Evolutionary conservation across 2,329 filamentous ascomycete genomes (phyloP), one percentile per base, ranked within the genome.

Genomic region (Xylariaceae sp.): DNA sequence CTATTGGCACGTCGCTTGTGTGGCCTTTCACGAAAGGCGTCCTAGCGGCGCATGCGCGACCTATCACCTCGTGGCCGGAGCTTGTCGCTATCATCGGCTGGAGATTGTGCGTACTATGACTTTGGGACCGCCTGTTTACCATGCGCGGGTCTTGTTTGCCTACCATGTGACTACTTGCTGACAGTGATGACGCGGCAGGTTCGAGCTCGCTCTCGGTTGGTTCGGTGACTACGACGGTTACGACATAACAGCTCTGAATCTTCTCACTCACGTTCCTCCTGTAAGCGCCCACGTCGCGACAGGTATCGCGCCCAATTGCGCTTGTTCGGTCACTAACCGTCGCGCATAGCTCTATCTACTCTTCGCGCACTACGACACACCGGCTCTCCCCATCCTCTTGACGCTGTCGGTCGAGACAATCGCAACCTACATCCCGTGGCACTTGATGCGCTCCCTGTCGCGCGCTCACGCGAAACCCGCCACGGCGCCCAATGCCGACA

Each of bases 201-300:
- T 83, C 42, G 85, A 90, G 66, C 75, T 95, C 46, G 81, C 75
- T 19, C 63, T 91, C 42, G 85, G 81, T 42, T 96, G 90, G 89
- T 80, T 80, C 59, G 75, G 83, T 39, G 77, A 83, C 55, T 88
- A 87, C 65, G 89, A 95, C 67, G 83, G 86, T 70, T 77, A 82
- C 65, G 86, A 89, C 66, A 73, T 87, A 44, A 80, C 79, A 11
- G 77, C 81, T 42, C 72, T 89, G 62, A 80, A 81, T 51, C 66
- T 89, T 53, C 74, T 96, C 39, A 85, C 86, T 48, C 84, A 90
- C 68, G 80, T 86, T 17, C 92, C 91, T 39, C 81, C 82, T 60
- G 81, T 85, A 66, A 70, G 79, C n/a, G 33, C 43, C 12, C 14
- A 15, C 40, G 12, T 36, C 32, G 31, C 12, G 4, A 32, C 39